Evolutionary conservation across 192 early-diverging fungal species (phyloP), one percentile per base, ranked within the genome.

Genomic region (Coemansia sp.): DNA sequence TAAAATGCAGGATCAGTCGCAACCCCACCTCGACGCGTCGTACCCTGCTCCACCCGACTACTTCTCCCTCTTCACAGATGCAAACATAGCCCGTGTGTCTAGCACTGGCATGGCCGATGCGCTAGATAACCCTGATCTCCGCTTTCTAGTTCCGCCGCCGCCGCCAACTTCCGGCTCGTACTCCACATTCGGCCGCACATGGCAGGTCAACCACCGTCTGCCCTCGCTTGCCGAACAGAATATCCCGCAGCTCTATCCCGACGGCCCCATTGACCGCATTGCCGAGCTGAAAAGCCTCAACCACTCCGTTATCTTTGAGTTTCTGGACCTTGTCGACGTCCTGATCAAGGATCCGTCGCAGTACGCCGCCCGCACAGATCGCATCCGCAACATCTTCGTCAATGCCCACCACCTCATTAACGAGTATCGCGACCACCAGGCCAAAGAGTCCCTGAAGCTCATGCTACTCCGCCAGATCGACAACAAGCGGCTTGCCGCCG

Each of bases 381-480:
- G 89, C 46, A 84, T 94, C 57, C 84, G 89, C 62, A 78, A 85
- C 14, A 87, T 92, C 24, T 83, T 94, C 35, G 85, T 91, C 63
- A 92, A 94, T 63, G 89, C 90, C 76, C 91, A 94, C 76, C 91
- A 92, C 68, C 82, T 94, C 36, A 76, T 94, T n/a, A 92, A 94
- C 76, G 90, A 91, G 66, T 92, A 91, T 62, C 85, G 93, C 24
- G 86, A 87, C 57, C 92, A 92, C 72, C 93, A 92, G 73, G 90
- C 89, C 76, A 71, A 89, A 66, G 89, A 92, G 60, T 88, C 89
- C 2, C 69, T 92, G 23, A 76, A 83, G 52, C 75, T 90, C 16
- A 85, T 91, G 78, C 83, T 92, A 78, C 85, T 84, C 34, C 78
- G 88, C 39, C 91, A 92, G 75, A 71, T 91, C n/a, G 74, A 85